Evolutionary conservation across 805 yeast genomes (phyloP), one percentile per base, ranked within the genome.

Genomic region (Blastobotrys mokoenaii): DNA sequence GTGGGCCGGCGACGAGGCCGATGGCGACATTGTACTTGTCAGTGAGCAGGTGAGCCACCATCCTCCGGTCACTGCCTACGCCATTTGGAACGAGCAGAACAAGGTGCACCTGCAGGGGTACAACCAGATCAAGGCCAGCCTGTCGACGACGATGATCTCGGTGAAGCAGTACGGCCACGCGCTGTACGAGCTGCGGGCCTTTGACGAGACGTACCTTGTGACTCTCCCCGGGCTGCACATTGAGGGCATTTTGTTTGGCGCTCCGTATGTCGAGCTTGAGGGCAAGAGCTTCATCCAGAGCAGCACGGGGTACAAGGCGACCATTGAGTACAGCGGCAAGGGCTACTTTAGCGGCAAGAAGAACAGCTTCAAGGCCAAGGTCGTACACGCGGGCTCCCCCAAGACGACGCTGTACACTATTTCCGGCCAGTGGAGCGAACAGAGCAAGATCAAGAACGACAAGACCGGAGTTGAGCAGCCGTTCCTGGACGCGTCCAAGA

Each of bases 21-120:
- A 76, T 12, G 96, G 95, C 36, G 94, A 85, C 50, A 84, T 96
- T 20, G 66, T 79, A 10, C 70, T 90, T 59, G 67, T 87, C 45
- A 78, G 89, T 51, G 98, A 93, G 66, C 98, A 93, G 67, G 97
- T 93, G 11, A 80, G 89, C 50, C 98, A 93, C 67, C 98, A 93
- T 64, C 98, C 98, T 14, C 97, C 98, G 20, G 82, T 84, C 31
- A 89, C 97, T n/a, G 97, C 93, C 5, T 93, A 88, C 62, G 77
- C 88, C 37, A 76, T 93, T 46, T 68, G 76, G 58, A 88, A 88
- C 62, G 84, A 80, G 51, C 76, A 78, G 57, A 73, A 82, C 62
- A 73, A 80, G 30, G 81, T 82, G 20, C 66, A 70, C 36, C 70
- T 88, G 51, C 84, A 89, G 64, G 98, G 98, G 44, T 90, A 86